These are phyloP conservation scores for Aspergillus nidulans DNA, from an alignment of 495 filamentous ascomycete genomes.

Conservation along the genomic window DNA sequence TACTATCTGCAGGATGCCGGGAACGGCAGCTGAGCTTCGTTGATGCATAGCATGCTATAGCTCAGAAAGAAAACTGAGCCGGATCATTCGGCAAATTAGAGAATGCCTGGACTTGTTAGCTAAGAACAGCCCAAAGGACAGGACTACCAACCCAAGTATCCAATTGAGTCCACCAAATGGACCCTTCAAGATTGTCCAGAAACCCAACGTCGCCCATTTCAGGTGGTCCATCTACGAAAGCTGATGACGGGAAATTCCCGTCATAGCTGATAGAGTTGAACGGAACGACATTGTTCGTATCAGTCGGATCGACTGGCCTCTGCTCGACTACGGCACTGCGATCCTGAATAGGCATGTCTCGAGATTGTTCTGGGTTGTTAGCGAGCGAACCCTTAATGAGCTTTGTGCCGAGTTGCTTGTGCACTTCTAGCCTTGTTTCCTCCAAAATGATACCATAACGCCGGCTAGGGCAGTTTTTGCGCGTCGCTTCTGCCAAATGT, in stretches of 20 bases:
- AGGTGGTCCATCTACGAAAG: conserved; percentile 15
- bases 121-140: neutral
- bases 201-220: conserved; percentile 23
- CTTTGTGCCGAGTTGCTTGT: conserved; percentile 30
- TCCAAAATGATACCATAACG: conserved; percentile 50
- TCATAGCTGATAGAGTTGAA: conserved; percentile 21
- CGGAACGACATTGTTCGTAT: conserved; percentile 1
- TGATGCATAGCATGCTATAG: neutral
- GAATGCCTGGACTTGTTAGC: conserved; percentile 17
- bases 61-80: conserved; percentile 18
- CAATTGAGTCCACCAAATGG: conserved; percentile 33
- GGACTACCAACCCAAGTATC: conserved; percentile 30
- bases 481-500: conserved; percentile 46
- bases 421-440: conserved; percentile 41
- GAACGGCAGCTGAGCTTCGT: neutral
- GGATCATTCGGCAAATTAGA: conserved; percentile 25
- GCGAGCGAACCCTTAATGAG: conserved; percentile 3
- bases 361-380: conserved; percentile 6
- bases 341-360: conserved; percentile 1
- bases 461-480: conserved; percentile 47
- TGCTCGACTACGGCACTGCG: conserved; percentile 3
- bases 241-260: conserved; percentile 15
- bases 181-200: conserved; percentile 30
- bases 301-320: neutral
- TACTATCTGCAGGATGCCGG: neutral